Percentiles rank a stretch among this genome's conserved stretches.
Evolutionary conservation across 2,329 filamentous ascomycete species (phyloP).

Genomic region (Hawksworthiomyces lignivorus): DNA sequence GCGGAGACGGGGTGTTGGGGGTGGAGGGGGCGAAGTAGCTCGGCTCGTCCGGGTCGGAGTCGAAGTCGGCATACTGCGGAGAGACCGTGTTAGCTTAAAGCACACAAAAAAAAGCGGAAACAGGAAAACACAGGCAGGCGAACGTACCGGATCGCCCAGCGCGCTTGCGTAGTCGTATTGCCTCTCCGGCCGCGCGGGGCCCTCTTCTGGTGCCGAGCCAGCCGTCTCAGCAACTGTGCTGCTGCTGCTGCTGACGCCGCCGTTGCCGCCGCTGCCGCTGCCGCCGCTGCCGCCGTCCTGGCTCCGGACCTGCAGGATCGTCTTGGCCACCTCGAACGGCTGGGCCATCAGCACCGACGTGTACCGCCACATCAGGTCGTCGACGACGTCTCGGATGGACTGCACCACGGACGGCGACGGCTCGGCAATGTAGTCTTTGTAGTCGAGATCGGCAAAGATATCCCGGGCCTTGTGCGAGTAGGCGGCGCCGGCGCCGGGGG

Average conservation of each 20-base stretch:
- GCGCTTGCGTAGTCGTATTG: neutral
- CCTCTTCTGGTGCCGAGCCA: neutral
- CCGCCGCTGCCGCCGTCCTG: too few relatives aligned
- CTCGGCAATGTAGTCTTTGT: constrained; percentile 77
- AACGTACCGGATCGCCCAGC: neutral
- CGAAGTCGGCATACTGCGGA: constrained; percentile 45
- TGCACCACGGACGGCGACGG: constrained; percentile 66
- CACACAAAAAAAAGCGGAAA: neutral
- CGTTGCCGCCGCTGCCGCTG: too few relatives aligned
- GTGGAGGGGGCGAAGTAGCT: constrained; percentile 72
- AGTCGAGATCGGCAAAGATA: constrained; percentile 84
- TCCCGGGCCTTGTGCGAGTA: constrained; percentile 66
- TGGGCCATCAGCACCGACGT: constrained; percentile 81
- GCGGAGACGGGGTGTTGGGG: constrained; percentile 46
- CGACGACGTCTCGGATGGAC: constrained; percentile 67
- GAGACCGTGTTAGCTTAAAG: neutral
- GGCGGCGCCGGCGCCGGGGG: too few relatives aligned
- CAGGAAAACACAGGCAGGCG: neutral
- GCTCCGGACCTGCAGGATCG: constrained; percentile 68
- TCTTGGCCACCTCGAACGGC: constrained; percentile 96
- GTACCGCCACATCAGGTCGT: constrained; percentile 89
- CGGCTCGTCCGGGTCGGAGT: constrained; percentile 69
- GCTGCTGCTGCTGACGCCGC: constrained; percentile 30
- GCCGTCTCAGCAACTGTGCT: constrained; percentile 18
- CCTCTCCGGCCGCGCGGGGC: neutral